phyloP scores from a whole-genome alignment of 2,329 filamentous ascomycete species.

The Pestalotiopsis sp. region DNA sequence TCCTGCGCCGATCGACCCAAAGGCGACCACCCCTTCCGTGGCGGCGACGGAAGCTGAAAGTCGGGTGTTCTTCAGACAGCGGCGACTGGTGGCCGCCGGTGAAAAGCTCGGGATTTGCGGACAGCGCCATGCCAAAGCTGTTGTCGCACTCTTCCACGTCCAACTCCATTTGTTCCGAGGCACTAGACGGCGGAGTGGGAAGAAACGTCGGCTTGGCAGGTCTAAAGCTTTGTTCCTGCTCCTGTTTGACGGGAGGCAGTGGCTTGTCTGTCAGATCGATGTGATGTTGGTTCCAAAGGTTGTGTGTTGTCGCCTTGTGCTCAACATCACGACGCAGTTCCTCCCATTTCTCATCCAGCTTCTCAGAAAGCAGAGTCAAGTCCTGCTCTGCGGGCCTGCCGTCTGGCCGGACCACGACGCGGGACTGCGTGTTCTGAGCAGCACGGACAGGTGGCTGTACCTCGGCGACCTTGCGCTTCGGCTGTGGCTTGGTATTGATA shows the following conservation, averaged over 20 bases:
- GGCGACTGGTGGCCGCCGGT: conserved; percentile 25
- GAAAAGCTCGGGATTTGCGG: conserved; percentile 44
- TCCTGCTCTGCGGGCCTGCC: conserved; percentile 74
- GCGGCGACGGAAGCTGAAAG: conserved; percentile 78
- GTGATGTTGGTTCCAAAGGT: conserved; percentile 88
- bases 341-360: conserved; percentile 79
- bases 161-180: conserved; percentile 60
- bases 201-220: conserved; percentile 73
- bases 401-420: conserved; percentile 71
- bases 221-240: conserved; percentile 67
- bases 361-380: conserved; percentile 75
- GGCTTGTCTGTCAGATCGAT: conserved; percentile 87
- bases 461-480: conserved; percentile 62
- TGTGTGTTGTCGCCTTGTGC: conserved; percentile 83
- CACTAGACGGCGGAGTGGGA: conserved; percentile 65
- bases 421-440: conserved; percentile 65
- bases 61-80: conserved; percentile 37
- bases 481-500: conserved; percentile 82
- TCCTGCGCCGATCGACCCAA: conserved; percentile 78
- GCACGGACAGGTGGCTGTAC: conserved; percentile 60
- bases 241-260: conserved; percentile 76
- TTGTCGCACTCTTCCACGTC: conserved; percentile 43
- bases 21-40: conserved; percentile 83
- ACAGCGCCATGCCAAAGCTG: conserved; percentile 31
- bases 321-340: conserved; percentile 83